A percentile compares a stretch with the other conserved stretches of the same genome.
phyloP scores from a whole-genome alignment of 192 early-diverging fungal species.

The Coemansia sp. region DNA sequence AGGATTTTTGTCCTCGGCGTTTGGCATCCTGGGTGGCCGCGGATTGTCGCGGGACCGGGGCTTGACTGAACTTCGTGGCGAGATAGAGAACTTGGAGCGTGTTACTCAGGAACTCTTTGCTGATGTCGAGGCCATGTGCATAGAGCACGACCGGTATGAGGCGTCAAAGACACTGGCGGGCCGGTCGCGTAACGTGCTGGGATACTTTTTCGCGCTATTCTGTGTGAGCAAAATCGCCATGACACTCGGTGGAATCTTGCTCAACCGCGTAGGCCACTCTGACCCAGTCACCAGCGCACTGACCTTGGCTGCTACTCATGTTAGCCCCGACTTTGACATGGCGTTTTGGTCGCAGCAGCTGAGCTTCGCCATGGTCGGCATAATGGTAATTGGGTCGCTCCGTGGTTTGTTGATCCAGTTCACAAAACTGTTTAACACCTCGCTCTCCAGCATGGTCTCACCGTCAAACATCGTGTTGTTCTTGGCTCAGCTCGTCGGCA shows the following conservation, averaged over 20 bases:
- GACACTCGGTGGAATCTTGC: conserved; percentile 79
- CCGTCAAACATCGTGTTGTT: conserved; percentile 78
- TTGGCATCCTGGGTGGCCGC: conserved; percentile 27
- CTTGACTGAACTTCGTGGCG: conserved; percentile 41
- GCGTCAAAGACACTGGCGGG: conserved; percentile 76
- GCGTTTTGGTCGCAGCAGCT: conserved; percentile 90
- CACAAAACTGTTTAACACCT: conserved; percentile 73
- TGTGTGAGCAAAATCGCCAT: conserved; percentile 89
- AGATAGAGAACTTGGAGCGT: conserved; percentile 61
- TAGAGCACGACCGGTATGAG: conserved; percentile 69
- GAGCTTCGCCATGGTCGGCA: conserved; percentile 88
- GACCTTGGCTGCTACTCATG: conserved; percentile 69
- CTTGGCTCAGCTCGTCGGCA: conserved; percentile 88
- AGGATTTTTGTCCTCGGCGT: conserved; percentile 27
- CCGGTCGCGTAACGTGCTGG: conserved; percentile 79
- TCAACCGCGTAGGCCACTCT: conserved; percentile 71
- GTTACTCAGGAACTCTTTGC: conserved; percentile 72
- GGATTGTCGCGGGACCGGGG: conserved; percentile 18
- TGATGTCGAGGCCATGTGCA: conserved; percentile 82
- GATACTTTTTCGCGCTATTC: conserved; percentile 85
- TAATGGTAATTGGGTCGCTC: conserved; percentile 89
- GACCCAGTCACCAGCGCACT: conserved; percentile 86
- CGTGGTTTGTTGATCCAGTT: conserved; percentile 86
- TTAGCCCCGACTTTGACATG: conserved; percentile 73
- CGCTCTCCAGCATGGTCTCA: conserved; percentile 70